Conservation (phyloP, 345 rosid genomes). For the Camelina neglecta region DNA sequence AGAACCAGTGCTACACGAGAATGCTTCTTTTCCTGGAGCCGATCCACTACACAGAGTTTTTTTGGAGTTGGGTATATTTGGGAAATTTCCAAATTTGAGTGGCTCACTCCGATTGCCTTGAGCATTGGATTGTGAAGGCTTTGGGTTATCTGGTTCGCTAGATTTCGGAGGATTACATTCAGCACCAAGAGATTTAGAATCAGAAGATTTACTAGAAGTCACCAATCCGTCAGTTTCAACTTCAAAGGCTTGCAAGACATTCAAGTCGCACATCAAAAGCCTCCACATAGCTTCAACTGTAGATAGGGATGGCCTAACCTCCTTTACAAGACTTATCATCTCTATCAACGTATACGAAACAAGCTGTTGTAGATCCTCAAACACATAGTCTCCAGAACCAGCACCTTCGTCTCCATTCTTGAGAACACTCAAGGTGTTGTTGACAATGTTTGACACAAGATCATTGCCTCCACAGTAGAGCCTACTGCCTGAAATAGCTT, state of each 20-base stretch:
- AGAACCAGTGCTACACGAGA: conserved; percentile 44
- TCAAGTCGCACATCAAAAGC: conserved; percentile 91
- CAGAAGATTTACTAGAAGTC: conserved; percentile 50
- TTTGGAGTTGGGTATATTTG: conserved; percentile 52
- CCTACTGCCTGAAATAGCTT: conserved; percentile 51
- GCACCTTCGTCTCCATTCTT: conserved; percentile 59
- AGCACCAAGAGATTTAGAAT: conserved; percentile 54
- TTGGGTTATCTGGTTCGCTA: conserved; percentile 44
- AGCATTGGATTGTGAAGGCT: conserved; percentile 51
- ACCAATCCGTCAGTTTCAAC: conserved; percentile 68
- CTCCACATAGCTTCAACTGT: conserved; percentile 99
- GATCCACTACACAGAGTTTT: conserved; percentile 48
- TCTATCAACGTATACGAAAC: conserved; percentile 83
- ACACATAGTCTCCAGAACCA: conserved; percentile 44
- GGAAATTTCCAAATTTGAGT: conserved; percentile 47
- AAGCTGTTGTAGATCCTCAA: conserved; percentile 57
- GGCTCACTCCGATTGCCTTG: conserved; percentile 54
- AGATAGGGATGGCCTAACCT: conserved; percentile 85
- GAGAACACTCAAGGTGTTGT: conserved; percentile 67
- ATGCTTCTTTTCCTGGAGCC: conserved; percentile 55
- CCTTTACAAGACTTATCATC: conserved; percentile 81
- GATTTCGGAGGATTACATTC: conserved; percentile 60
- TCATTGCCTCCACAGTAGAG: conserved; percentile 53
- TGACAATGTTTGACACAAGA: conserved; percentile 54
- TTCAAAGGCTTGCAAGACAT: conserved; percentile 96